These are phyloP conservation scores for Diaporthe longicolla DNA, from an alignment of 2,329 filamentous ascomycete species.

Conservation along the genomic window DNA sequence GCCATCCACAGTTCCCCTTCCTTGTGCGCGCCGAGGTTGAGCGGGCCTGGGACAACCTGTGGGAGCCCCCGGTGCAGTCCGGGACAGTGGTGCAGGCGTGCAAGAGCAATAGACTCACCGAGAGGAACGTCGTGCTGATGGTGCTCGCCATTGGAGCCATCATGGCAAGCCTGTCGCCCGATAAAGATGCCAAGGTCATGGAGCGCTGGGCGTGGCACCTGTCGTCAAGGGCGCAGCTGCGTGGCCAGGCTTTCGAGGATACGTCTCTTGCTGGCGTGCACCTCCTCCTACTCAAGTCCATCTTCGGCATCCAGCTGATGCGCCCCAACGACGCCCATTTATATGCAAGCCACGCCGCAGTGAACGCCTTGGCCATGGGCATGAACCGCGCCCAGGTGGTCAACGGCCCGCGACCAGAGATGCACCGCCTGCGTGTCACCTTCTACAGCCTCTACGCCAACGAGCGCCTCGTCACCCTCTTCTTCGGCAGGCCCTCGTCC, in stretches of 20 bases:
- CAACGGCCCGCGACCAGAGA: conserved; percentile 20
- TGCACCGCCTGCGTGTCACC: conserved; percentile 18
- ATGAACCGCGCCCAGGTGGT: conserved; percentile 7
- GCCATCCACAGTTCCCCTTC: conserved; percentile 6
- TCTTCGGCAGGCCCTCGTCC: background rate
- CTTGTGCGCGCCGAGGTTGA: conserved; percentile 2
- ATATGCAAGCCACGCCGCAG: conserved; percentile 14
- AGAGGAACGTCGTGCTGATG: conserved; percentile 16
- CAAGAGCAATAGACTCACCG: background rate
- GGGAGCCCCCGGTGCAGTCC: background rate
- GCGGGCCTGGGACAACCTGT: conserved; percentile 2
- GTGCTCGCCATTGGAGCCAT: conserved; percentile 14
- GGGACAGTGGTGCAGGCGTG: background rate
- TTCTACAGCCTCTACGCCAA: conserved; percentile 7
- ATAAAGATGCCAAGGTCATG: background rate
- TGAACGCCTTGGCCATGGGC: background rate
- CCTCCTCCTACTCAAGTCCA: conserved; percentile 2
- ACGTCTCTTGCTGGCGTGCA: background rate
- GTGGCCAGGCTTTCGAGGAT: conserved; percentile 1
- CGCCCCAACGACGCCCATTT: conserved; percentile 1
- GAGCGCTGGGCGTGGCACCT: conserved; percentile 4
- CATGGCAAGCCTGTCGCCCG: conserved; percentile 11
- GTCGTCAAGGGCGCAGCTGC: background rate
- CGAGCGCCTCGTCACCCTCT: conserved; percentile 20
- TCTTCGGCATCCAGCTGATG: conserved; percentile 23